Conservation (phyloP, 2,329 filamentous ascomycete genomes). For the Microcyclospora pomicola region DNA sequence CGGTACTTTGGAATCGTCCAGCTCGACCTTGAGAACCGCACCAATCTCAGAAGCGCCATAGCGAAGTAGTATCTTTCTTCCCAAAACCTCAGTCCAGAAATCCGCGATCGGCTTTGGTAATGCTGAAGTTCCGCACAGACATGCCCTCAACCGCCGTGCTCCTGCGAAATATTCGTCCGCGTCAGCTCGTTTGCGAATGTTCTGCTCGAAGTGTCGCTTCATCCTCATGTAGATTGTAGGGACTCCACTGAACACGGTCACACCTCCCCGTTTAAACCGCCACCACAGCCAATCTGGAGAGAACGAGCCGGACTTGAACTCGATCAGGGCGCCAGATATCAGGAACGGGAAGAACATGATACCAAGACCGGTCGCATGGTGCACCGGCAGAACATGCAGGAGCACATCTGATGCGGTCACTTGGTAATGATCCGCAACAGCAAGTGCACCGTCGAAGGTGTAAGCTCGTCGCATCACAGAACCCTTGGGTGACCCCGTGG, state of each 20-base stretch:
- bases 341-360: slow-evolving; percentile 37
- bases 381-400: slow-evolving; percentile 37
- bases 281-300: slow-evolving; percentile 31
- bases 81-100: slow-evolving; percentile 35
- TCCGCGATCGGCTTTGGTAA: slow-evolving; percentile 37
- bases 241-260: slow-evolving; percentile 38
- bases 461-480: slow-evolving; percentile 32
- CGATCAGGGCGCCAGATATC: slow-evolving; percentile 32
- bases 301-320: slow-evolving; percentile 34
- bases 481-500: slow-evolving; percentile 33
- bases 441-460: slow-evolving; percentile 25
- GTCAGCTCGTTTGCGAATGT: slow-evolving; percentile 18
- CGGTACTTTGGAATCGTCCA: slow-evolving; percentile 28
- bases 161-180: slow-evolving; percentile 29
- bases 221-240: slow-evolving; percentile 39
- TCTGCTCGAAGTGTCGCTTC: slow-evolving; percentile 31
- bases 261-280: slow-evolving; percentile 29
- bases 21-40: slow-evolving; percentile 33
- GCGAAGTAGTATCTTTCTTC: slow-evolving; percentile 31
- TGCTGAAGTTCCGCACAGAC: slow-evolving; percentile 35
- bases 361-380: slow-evolving; percentile 38
- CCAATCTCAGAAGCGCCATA: slow-evolving; percentile 41
- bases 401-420: slow-evolving; percentile 28
- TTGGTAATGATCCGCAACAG: slow-evolving; percentile 28
- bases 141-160: slow-evolving; percentile 27